Evolutionary conservation across 208 protist genomes (phyloP), one percentile per base, ranked within the genome.

Genomic region (Leishmania braziliensis): DNA sequence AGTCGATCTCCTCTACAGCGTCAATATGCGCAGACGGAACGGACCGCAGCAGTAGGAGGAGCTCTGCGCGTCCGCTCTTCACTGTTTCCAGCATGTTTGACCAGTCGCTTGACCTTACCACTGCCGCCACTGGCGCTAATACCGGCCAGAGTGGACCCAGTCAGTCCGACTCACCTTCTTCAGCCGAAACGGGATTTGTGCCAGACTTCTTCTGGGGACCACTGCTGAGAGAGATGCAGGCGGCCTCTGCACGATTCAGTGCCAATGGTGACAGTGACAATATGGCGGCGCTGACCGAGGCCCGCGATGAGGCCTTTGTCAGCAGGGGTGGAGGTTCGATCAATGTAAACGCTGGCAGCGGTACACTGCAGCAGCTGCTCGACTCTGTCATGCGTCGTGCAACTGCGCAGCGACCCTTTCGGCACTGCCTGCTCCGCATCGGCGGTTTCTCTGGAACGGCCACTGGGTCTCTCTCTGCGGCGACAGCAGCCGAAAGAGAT

Each of bases 401-500:
- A 33, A 88, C 93, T 78, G 87, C 85, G 48, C 91, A 94, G 77
- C 86, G 86, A 14, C 84, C 91, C 39, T 88, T 81, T 48, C 78
- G 87, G n/a, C 82, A 84, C 71, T 88, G 60, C 60, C 3, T 68
- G 39, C 88, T 94, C n/a, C 80, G 82, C 36, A 87, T 94, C 72
- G 91, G 89, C 54, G 26, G 87, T 18, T 62, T 74, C 23, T 51
- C 18, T 68, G 39, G 77, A 73, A 18, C 68, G 46, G 18, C 43
- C 68, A 53, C 23, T 53, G 6, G 43, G 43, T 46, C 68, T 10
- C 26, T 48, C 12, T n/a, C 76, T 72, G 48, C 43, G 48, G 18
- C 14, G 36, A 12, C 62, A 80, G 29, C 43, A 0, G 46, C 68
- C n/a, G 39, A 39, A 26, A 74, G 39, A 23, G 51, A 54, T 63